Evolutionary conservation across 441 rosid genomes (phyloP).

Genomic region (Metrosideros polymorpha): DNA sequence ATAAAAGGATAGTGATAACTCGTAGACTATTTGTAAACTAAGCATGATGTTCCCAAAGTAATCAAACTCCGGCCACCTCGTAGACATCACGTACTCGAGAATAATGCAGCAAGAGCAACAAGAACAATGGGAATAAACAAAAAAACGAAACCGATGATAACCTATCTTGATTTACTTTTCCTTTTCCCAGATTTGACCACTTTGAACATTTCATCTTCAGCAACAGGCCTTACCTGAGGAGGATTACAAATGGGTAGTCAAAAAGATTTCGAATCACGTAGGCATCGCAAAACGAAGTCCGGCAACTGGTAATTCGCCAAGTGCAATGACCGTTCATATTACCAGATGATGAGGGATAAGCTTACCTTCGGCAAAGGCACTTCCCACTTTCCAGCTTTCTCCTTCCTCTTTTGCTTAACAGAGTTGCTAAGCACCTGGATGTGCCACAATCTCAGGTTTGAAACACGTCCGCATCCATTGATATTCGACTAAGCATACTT

Average conservation of each 20-base stretch:
- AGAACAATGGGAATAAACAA: background rate
- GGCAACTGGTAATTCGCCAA: background rate
- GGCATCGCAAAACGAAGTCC: background rate
- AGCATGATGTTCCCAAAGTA: background rate
- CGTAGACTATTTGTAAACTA: background rate
- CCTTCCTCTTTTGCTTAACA: constrained; percentile 92
- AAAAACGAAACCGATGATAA: background rate
- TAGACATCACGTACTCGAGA: background rate
- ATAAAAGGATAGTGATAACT: background rate
- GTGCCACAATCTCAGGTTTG: background rate
- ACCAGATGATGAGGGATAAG: background rate
- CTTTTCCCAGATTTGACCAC: constrained; percentile 13
- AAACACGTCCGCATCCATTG: background rate
- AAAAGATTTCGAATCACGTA: background rate
- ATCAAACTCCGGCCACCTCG: background rate
- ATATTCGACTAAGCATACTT: constrained; percentile 23
- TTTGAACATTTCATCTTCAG: constrained; percentile 17
- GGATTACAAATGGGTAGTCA: background rate
- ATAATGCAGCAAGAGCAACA: background rate
- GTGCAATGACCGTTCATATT: background rate
- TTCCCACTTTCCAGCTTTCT: constrained; percentile 97
- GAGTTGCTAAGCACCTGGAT: constrained; percentile 78
- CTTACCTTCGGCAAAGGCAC: constrained; percentile 87
- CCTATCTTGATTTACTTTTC: background rate
- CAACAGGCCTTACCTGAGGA: constrained; percentile 16